A percentile compares a stretch with the other conserved stretches of the same genome.
Conservation (phyloP, 345 rosid genomes). For the Turnera subulata region DNA sequence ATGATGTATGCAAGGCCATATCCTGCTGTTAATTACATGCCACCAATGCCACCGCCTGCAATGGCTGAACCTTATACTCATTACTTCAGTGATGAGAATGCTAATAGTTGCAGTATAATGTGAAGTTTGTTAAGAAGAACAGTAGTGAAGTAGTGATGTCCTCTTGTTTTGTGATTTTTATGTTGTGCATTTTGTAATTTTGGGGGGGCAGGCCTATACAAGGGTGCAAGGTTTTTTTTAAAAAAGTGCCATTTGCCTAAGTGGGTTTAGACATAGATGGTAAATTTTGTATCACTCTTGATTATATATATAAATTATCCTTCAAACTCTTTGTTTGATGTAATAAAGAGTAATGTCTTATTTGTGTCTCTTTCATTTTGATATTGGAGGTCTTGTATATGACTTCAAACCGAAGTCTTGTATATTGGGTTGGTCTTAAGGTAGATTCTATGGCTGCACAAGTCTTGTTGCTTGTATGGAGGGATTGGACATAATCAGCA, state of each 20-base stretch:
- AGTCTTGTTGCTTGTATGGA: too few relatives aligned
- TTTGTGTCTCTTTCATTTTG: too few relatives aligned
- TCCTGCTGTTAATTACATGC: slow-evolving; percentile 51
- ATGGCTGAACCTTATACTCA: slow-evolving; percentile 54
- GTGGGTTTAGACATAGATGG: slow-evolving; percentile 4
- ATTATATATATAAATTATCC: not conserved
- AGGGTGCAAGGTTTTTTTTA: slow-evolving; percentile 14
- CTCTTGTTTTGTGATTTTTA: not conserved
- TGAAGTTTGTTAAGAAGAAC: slow-evolving; percentile 22
- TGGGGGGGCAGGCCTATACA: slow-evolving; percentile 9
- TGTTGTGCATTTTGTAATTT: slow-evolving; percentile 6
- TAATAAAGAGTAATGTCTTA: too few relatives aligned
- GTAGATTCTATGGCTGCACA: too few relatives aligned
- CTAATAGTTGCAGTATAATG: slow-evolving; percentile 85
- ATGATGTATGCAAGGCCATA: slow-evolving; percentile 75
- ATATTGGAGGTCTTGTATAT: too few relatives aligned
- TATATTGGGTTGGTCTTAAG: too few relatives aligned
- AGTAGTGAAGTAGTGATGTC: slow-evolving; percentile 7
- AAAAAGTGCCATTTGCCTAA: slow-evolving; percentile 10
- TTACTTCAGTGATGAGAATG: slow-evolving; percentile 86
- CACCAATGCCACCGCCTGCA: slow-evolving; percentile 39
- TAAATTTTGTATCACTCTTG: slow-evolving; percentile 10
- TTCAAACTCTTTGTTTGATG: slow-evolving; percentile 5
- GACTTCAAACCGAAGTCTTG: too few relatives aligned
- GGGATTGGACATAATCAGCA: not conserved